Percentiles rank a stretch among this genome's conserved stretches.
These are phyloP conservation scores for Phalaenopsis aphrodite DNA, from an alignment of 106 monocot species.

Conservation along the genomic window DNA sequence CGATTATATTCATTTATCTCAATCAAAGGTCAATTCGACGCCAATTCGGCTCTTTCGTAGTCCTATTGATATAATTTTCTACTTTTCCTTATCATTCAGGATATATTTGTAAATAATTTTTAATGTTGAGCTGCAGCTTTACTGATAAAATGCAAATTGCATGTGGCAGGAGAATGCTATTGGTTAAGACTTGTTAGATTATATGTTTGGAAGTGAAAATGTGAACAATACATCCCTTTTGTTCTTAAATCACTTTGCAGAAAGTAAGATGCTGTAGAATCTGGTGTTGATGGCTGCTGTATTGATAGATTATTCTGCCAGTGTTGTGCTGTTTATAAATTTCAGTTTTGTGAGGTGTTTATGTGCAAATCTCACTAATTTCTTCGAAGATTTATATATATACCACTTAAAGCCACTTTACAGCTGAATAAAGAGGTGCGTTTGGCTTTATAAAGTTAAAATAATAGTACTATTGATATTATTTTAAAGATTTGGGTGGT, in stretches of 20 bases:
- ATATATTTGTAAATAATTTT: too few relatives aligned
- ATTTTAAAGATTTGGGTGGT: too few relatives aligned
- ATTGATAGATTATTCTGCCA: background rate
- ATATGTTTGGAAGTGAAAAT: too few relatives aligned
- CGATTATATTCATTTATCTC: too few relatives aligned
- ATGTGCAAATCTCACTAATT: background rate
- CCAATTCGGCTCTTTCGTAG: too few relatives aligned
- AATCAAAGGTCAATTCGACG: too few relatives aligned
- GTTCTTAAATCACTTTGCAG: background rate
- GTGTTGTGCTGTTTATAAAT: background rate
- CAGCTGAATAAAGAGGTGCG: too few relatives aligned
- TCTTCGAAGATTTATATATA: background rate
- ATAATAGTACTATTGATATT: too few relatives aligned
- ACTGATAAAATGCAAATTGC: conserved; percentile 1
- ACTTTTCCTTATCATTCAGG: too few relatives aligned
- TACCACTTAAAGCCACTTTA: too few relatives aligned
- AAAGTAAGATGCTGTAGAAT: background rate
- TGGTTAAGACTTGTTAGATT: conserved; percentile 18
- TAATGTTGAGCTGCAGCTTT: background rate
- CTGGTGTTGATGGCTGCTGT: background rate
- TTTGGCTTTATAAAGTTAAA: too few relatives aligned
- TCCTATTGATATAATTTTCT: too few relatives aligned
- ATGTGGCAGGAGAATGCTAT: conserved; percentile 43
- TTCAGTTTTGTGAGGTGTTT: background rate
- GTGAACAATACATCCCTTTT: background rate